Conservation (phyloP, 2,329 filamentous ascomycete genomes). For the Ophiostoma pallidulum region DNA sequence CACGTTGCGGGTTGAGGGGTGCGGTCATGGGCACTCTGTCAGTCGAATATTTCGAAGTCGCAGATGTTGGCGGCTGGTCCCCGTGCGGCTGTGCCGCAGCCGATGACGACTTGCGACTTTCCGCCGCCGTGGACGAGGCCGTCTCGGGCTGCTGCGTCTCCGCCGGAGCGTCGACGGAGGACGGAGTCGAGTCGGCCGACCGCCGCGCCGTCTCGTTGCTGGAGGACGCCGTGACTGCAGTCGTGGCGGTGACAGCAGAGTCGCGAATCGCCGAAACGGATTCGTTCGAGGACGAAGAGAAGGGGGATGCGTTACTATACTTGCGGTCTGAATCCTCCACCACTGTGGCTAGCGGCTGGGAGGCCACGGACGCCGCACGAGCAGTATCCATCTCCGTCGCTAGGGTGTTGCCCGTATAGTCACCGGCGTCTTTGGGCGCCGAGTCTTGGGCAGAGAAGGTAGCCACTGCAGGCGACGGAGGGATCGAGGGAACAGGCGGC, state of each 20-base stretch:
- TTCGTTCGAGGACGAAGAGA: constrained; percentile 5
- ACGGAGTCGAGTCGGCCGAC: neutral
- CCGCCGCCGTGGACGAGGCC: neutral
- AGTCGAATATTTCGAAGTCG: constrained; percentile 1
- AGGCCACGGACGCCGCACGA: no score
- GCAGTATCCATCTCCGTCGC: no score
- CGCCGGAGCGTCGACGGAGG: neutral
- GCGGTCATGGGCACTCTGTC: constrained; percentile 26
- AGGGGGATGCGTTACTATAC: constrained; percentile 4
- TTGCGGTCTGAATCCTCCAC: neutral
- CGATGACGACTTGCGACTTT: neutral
- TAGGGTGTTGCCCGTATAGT: neutral
- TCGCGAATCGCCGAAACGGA: constrained; percentile 5
- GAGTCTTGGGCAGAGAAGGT: neutral
- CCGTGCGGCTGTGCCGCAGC: neutral
- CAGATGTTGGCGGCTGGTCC: neutral
- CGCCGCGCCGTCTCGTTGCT: constrained; percentile 12
- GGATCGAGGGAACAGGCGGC: constrained; percentile 20
- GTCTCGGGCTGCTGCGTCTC: neutral
- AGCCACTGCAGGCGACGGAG: neutral
- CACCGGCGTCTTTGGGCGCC: neutral
- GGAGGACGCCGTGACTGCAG: constrained; percentile 1
- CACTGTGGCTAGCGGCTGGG: neutral
- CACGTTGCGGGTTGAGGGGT: constrained; percentile 35
- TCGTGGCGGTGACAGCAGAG: constrained; percentile 7